Conservation (phyloP, 495 filamentous ascomycete species). For the Durotheca rogersii region DNA sequence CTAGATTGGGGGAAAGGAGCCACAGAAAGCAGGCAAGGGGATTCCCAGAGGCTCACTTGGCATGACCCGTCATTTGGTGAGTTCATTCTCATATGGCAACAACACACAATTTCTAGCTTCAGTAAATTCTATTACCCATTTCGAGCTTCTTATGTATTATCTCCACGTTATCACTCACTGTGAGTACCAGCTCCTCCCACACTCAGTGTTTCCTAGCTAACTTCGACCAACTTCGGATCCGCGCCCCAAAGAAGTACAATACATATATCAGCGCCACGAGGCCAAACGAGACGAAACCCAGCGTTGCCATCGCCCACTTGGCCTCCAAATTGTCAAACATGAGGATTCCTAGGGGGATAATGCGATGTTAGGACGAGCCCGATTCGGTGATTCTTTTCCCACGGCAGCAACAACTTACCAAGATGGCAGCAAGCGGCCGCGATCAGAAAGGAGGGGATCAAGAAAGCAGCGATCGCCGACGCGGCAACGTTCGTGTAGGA, state of each 20-base stretch:
- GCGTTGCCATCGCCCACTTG: slow-evolving; percentile 41
- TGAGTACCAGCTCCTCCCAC: too few relatives aligned
- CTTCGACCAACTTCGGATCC: slow-evolving; percentile 30
- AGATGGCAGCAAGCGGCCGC: slow-evolving; percentile 42
- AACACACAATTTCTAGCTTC: too few relatives aligned
- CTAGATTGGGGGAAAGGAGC: too few relatives aligned
- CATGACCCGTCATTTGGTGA: too few relatives aligned
- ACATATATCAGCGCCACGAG: slow-evolving; percentile 41
- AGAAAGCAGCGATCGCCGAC: slow-evolving; percentile 42
- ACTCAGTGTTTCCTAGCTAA: slow-evolving; percentile 24
- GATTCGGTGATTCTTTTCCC: neutral
- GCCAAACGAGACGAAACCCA: slow-evolving; percentile 41
- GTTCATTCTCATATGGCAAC: too few relatives aligned
- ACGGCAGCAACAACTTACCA: slow-evolving; percentile 9
- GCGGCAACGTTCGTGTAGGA: slow-evolving; percentile 43
- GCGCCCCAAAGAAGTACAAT: slow-evolving; percentile 40
- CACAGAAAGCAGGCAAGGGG: too few relatives aligned
- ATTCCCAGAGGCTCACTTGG: too few relatives aligned
- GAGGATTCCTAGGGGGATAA: slow-evolving; percentile 34
- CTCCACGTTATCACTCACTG: too few relatives aligned
- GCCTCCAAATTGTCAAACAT: slow-evolving; percentile 42
- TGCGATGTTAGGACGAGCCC: slow-evolving; percentile 5
- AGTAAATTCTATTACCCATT: too few relatives aligned
- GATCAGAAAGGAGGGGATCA: slow-evolving; percentile 41
- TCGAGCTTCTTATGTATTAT: too few relatives aligned